Evolutionary conservation across 768 basidiomycete genomes (phyloP), one percentile per base, ranked within the genome.

Genomic region (Ramaria sp.): DNA sequence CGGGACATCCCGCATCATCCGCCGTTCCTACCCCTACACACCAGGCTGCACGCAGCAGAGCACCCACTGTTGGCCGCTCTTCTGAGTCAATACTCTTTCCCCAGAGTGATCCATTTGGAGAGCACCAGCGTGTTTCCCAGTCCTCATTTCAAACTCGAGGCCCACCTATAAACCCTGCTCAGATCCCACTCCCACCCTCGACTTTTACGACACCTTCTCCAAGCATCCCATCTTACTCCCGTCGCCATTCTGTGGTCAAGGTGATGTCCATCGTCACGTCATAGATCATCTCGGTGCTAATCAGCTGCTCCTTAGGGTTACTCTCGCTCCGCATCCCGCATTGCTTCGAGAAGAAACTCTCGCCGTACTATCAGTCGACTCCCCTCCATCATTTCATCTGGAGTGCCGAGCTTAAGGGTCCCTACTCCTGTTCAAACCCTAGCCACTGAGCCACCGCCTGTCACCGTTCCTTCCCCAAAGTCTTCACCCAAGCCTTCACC

Each of bases 51-150:
- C 49, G 49, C 7, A 51, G 49, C 15, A 24, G 51, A 52, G 34
- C 33, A 7, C 31, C 51, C 3, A 47, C 55, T 19, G 12, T 34
- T 24, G 55, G 22, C 31, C 55, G 55, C 3, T 57, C 55, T 31
- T 38, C 55, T 15, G 55, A 57, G 55, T 57, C 55, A 10, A 47
- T 57, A n/a, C 46, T 57, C 17, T 57, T 57, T 38, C 55, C 55
- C 1, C 42, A 43, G 48, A 30, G 17, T 33, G 39, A 31, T 33
- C 22, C 51, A 34, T 34, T 52, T 19, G 55, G 42, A 49, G 55
- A 50, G 22, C 15, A 19, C 9, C n/a, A 31, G 10, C 55, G 19
- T 17, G 10, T 57, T 13, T 12, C 55, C 12, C 55, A 57, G 24
- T 49, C 55, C 47, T 22, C 43, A 2, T 34, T 41, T 33, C 17